Percentiles rank a stretch among this genome's conserved stretches.
Evolutionary conservation across 768 basidiomycete genomes (phyloP).

Genomic region (Vishniacozyma victoriae): DNA sequence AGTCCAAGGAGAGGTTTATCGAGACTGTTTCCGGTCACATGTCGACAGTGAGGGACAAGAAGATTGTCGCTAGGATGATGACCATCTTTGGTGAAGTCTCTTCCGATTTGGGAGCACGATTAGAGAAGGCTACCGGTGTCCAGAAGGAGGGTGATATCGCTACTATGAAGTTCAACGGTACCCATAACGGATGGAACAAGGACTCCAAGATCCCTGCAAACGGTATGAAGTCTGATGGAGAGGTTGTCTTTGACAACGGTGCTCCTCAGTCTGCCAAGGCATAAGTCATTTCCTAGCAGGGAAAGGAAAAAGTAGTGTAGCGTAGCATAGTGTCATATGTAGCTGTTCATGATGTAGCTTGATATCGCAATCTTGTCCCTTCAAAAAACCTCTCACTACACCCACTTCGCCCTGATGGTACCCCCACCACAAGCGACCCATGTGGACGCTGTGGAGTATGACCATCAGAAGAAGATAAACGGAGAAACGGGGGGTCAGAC

Average conservation of each 20-base stretch:
- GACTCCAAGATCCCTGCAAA: conserved; percentile 32
- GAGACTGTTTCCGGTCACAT: conserved; percentile 49
- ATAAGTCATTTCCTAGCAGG: too few relatives aligned
- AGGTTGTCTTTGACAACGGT: conserved; percentile 22
- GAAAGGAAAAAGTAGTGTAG: too few relatives aligned
- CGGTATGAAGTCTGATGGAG: conserved; percentile 19
- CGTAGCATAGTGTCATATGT: too few relatives aligned
- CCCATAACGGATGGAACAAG: conserved; percentile 35
- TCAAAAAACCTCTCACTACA: too few relatives aligned
- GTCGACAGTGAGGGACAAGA: conserved; percentile 31
- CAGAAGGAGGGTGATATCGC: conserved; percentile 27
- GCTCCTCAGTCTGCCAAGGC: conserved; percentile 6
- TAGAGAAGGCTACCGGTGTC: conserved; percentile 68
- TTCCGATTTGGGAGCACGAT: conserved; percentile 65
- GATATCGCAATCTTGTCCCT: too few relatives aligned
- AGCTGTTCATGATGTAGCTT: too few relatives aligned
- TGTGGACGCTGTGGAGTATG: too few relatives aligned
- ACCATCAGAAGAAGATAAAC: too few relatives aligned
- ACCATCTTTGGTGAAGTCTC: conserved; percentile 70
- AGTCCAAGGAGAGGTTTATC: conserved; percentile 44
- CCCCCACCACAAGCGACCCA: too few relatives aligned
- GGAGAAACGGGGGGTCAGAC: too few relatives aligned
- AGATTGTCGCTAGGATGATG: conserved; percentile 44
- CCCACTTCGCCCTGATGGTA: too few relatives aligned
- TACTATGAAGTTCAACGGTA: conserved; percentile 34